Base-by-base conservation (phyloP, 257 asterid genomes). In the Thymus mandschuricus region DNA sequence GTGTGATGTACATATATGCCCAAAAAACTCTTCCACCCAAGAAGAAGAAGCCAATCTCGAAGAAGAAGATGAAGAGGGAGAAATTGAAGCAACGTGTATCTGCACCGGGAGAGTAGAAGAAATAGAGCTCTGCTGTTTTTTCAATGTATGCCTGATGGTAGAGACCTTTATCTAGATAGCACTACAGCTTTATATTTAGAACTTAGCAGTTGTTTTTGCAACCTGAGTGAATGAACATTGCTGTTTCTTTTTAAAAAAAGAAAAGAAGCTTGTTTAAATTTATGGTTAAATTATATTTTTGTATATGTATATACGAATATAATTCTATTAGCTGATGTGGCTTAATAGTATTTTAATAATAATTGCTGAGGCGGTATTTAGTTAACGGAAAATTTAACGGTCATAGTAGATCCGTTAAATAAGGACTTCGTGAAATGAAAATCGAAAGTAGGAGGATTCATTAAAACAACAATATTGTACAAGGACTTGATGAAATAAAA, bases 51-150 rank as follows among this genome's bases (percentile, higher is more conserved):
- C 97, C 96, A 0, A 28, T 92, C 75, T 92, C 97, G 8, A 92
- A 89, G 89, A 92, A 92, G 92, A 92, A 89, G 86, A 83, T 92
- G 88, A 92, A 92, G 96, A 87, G 9, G 86, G 98, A 92, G 79
- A 85, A 87, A 63, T 89, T 92, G 87, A 92, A 82, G 89, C 96
- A 89, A 79, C 96, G 98, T 9, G 96, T 92, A n/a, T 82, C 98
- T 0, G 89, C 98, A 59, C 98, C 96, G 0, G 98, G 96, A 74
- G 98, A 92, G 68, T 89, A 87, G 87, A 64, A 27, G 71, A 71
- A 63, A 75, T 61, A 44, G 72, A 71, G 85, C 43, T 38, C 3
- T 64, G 63, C 54, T 21, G 8, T 55, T 68, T 43, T 27, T 68
- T 63, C 21, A 38, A 38, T 64, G 38, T 50, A 48, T 64, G 58